Percentiles rank a stretch among this genome's conserved stretches.
Evolutionary conservation across 2,329 filamentous ascomycete genomes (phyloP).

Genomic region (Pseudogymnoascus sp.): DNA sequence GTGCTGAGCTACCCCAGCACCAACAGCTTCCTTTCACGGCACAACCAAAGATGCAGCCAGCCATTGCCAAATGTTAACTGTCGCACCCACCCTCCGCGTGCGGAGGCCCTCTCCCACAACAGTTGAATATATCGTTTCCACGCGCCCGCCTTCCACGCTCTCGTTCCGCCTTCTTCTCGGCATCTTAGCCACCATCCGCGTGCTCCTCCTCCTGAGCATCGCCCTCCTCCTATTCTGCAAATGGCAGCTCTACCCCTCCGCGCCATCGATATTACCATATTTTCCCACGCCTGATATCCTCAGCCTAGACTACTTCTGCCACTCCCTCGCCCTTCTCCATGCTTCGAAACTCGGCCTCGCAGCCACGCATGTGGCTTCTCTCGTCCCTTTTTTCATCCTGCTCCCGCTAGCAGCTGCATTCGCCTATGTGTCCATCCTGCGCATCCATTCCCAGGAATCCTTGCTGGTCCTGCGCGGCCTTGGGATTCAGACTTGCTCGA

Average conservation of each 20-base stretch:
- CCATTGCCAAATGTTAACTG: slow-evolving; percentile 48
- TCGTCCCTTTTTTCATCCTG: slow-evolving; percentile 33
- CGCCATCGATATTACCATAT: background rate
- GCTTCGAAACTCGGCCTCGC: slow-evolving; percentile 26
- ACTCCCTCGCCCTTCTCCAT: slow-evolving; percentile 22
- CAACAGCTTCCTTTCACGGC: slow-evolving; percentile 3
- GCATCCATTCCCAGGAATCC: slow-evolving; percentile 61
- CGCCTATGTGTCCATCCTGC: slow-evolving; percentile 38
- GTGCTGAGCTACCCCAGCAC: background rate
- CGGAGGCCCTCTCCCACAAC: slow-evolving; percentile 75
- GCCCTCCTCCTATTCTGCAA: slow-evolving; percentile 43
- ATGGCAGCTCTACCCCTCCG: slow-evolving; percentile 29
- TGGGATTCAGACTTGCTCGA: slow-evolving; percentile 79
- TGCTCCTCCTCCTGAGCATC: slow-evolving; percentile 33
- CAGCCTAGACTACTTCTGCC: slow-evolving; percentile 20
- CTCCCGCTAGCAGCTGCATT: slow-evolving; percentile 30
- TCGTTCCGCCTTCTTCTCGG: slow-evolving; percentile 38
- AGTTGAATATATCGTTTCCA: slow-evolving; percentile 87
- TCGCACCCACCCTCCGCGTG: slow-evolving; percentile 49
- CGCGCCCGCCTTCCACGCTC: slow-evolving; percentile 49
- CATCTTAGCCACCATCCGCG: slow-evolving; percentile 34
- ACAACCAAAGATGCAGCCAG: slow-evolving; percentile 4
- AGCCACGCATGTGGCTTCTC: slow-evolving; percentile 26
- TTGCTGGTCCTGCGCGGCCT: slow-evolving; percentile 81
- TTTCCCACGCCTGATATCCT: slow-evolving; percentile 11